Evolutionary conservation across 2,329 filamentous ascomycete species (phyloP).

Genomic region (Lasiodiplodia citricola): DNA sequence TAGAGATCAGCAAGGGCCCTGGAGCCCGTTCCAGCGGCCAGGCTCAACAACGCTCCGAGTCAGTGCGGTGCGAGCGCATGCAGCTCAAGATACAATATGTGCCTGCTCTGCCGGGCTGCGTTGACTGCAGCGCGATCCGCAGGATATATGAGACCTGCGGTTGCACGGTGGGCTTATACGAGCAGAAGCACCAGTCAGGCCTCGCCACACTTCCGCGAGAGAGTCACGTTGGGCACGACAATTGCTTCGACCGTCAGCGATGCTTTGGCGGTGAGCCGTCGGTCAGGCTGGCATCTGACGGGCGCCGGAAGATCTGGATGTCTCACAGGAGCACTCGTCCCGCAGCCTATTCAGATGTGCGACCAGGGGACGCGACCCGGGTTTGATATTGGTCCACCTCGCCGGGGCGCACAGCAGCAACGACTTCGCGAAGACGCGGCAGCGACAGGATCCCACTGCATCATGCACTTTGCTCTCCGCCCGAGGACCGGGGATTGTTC

Average conservation of each 20-base stretch:
- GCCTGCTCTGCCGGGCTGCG: conserved; percentile 1
- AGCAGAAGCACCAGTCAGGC: conserved; percentile 24
- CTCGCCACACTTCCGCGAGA: conserved; percentile 21
- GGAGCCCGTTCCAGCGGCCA: conserved; percentile 12
- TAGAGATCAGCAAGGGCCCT: conserved; percentile 23
- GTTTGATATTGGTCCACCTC: conserved; percentile 24
- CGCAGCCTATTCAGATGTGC: conserved; percentile 24
- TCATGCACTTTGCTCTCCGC: conserved; percentile 18
- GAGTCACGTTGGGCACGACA: conserved; percentile 19
- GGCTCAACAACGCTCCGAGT: conserved; percentile 19
- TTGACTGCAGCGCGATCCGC: conserved; percentile 17
- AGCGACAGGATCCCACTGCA: conserved; percentile 14
- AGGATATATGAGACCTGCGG: conserved; percentile 18
- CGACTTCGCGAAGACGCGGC: conserved; percentile 11
- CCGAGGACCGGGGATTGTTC: conserved; percentile 23
- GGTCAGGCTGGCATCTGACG: conserved; percentile 22
- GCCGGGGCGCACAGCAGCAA: conserved; percentile 22
- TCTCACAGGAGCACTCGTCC: conserved; percentile 20
- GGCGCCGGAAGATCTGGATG: conserved; percentile 25
- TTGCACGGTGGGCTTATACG: conserved; percentile 22
- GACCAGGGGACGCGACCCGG: conserved; percentile 18
- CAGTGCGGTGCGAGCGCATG: not conserved
- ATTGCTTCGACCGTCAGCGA: conserved; percentile 12
- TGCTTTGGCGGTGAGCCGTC: conserved; percentile 21
- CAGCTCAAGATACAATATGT: conserved; percentile 2